Conservation (phyloP, 768 basidiomycete genomes). For the Sarcodon aspratus region DNA sequence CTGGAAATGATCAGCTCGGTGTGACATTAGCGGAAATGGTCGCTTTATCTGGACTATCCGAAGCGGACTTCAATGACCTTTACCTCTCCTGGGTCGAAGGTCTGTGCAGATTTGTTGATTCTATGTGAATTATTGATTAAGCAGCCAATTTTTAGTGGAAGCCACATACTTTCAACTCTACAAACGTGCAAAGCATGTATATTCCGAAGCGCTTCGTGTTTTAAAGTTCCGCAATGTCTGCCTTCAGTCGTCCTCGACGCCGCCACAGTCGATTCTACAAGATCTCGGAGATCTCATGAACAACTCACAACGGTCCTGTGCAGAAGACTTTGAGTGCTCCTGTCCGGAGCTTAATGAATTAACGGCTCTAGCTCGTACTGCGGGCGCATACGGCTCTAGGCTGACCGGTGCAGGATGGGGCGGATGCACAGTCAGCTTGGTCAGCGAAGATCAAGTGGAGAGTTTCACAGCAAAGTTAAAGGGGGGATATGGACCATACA, state of each 20-base stretch:
- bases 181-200: slow-evolving; percentile 73
- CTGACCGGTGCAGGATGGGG: slow-evolving; percentile 93
- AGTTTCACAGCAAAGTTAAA: slow-evolving; percentile 53
- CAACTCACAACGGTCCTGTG: slow-evolving; percentile 64
- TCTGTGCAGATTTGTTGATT: slow-evolving; percentile 19
- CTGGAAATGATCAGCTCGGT: slow-evolving; percentile 35
- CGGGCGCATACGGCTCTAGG: slow-evolving; percentile 73
- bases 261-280: slow-evolving; percentile 21
- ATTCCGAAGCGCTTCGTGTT: slow-evolving; percentile 71
- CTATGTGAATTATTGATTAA: not conserved
- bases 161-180: slow-evolving; percentile 75
- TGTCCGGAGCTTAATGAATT: slow-evolving; percentile 71
- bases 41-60: slow-evolving; percentile 42
- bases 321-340: slow-evolving; percentile 64
- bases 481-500: slow-evolving; percentile 54
- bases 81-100: slow-evolving; percentile 78
- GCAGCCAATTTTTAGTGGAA: slow-evolving; percentile 39
- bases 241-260: slow-evolving; percentile 21
- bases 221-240: slow-evolving; percentile 67
- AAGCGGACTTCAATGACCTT: slow-evolving; percentile 45
- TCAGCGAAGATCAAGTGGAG: slow-evolving; percentile 50
- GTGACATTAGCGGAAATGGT: slow-evolving; percentile 72
- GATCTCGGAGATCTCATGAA: slow-evolving; percentile 68
- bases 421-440: slow-evolving; percentile 78
- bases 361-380: slow-evolving; percentile 45